Evolutionary conservation across 371 early-diverging fungal species (phyloP).

Genomic region (Apophysomyces trapeziformis): DNA sequence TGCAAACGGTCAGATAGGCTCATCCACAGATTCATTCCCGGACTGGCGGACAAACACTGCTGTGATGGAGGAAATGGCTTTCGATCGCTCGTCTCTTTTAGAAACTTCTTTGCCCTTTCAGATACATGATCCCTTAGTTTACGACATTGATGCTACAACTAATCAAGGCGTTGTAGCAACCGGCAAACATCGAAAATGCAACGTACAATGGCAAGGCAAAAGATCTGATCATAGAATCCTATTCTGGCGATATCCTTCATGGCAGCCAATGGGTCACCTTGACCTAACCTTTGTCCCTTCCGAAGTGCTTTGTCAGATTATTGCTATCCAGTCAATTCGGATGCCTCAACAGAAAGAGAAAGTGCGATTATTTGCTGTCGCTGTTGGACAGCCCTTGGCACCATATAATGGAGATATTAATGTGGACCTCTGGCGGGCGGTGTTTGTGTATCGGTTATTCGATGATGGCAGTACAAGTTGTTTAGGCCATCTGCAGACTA

Average conservation of each 20-base stretch:
- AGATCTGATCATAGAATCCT: slow-evolving; percentile 37
- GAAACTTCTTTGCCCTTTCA: slow-evolving; percentile 24
- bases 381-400: slow-evolving; percentile 27
- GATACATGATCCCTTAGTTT: slow-evolving; percentile 39
- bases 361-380: slow-evolving; percentile 33
- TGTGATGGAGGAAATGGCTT: slow-evolving; percentile 8
- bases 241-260: slow-evolving; percentile 42
- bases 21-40: background rate
- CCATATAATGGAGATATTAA: slow-evolving; percentile 25
- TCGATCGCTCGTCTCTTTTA: background rate
- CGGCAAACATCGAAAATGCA: slow-evolving; percentile 31
- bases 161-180: slow-evolving; percentile 36
- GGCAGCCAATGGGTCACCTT: slow-evolving; percentile 31
- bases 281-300: slow-evolving; percentile 31
- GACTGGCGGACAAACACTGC: slow-evolving; percentile 3
- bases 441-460: slow-evolving; percentile 32
- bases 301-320: slow-evolving; percentile 31
- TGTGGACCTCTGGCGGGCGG: slow-evolving; percentile 35
- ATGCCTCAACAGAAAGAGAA: slow-evolving; percentile 21
- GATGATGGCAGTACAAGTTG: slow-evolving; percentile 35
- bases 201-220: slow-evolving; percentile 14
- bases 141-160: slow-evolving; percentile 33
- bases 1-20: background rate
- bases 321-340: slow-evolving; percentile 33
- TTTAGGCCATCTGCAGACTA: slow-evolving; percentile 23